phyloP scores from a whole-genome alignment of 768 basidiomycete genomes.

The Nidula microcarpa region DNA sequence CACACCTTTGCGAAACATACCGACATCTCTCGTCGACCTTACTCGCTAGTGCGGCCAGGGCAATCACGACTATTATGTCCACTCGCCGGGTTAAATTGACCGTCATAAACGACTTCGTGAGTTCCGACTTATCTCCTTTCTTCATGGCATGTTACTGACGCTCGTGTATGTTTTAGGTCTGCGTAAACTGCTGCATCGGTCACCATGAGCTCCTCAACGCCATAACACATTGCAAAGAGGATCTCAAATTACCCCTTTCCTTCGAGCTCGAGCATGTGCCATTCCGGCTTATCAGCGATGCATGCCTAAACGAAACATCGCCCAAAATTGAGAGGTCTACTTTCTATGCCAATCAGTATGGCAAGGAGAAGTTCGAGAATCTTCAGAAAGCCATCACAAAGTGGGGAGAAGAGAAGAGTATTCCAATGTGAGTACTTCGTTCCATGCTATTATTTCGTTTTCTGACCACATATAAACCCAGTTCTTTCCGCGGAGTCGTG shows the following conservation, averaged over 20 bases:
- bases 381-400: constrained; percentile 41
- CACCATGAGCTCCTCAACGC: constrained; percentile 52
- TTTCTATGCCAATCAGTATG: constrained; percentile 45
- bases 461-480: constrained; percentile 15
- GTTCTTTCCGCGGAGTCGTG: constrained; percentile 57
- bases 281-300: constrained; percentile 41
- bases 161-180: constrained; percentile 36
- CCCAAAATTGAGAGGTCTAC: constrained; percentile 36
- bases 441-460: not conserved
- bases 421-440: constrained; percentile 45
- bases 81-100: constrained; percentile 43
- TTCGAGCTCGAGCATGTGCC: constrained; percentile 54
- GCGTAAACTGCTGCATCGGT: constrained; percentile 49
- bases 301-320: constrained; percentile 29
- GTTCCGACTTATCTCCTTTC: constrained; percentile 10
- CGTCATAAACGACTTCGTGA: constrained; percentile 47
- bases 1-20: constrained; percentile 5
- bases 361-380: constrained; percentile 43
- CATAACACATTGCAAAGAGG: constrained; percentile 43
- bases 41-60: not conserved
- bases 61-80: constrained; percentile 21
- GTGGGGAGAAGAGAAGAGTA: constrained; percentile 53
- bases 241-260: constrained; percentile 40
- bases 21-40: constrained; percentile 6
- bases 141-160: constrained; percentile 1